Percentiles rank a stretch among this genome's conserved stretches.
Evolutionary conservation across 768 basidiomycete species (phyloP).

Genomic region (Pisolithus marmoratus): DNA sequence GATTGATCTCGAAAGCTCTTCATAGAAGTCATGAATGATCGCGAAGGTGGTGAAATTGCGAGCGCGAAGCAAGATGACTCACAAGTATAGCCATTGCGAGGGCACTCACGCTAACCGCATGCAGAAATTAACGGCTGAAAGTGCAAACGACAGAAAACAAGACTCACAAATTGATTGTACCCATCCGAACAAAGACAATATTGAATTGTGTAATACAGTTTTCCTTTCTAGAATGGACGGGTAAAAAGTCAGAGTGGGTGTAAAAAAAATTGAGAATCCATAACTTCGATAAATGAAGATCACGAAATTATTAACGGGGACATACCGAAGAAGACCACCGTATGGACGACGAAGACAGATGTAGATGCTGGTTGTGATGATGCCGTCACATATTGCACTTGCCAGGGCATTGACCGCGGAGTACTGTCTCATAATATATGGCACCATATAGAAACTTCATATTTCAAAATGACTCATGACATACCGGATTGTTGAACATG

Average conservation of each 20-base stretch:
- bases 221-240: not conserved
- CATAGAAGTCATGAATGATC: not conserved
- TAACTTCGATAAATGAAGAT: not conserved
- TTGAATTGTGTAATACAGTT: conserved; percentile 12
- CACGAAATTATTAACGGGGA: not conserved
- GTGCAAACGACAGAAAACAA: not conserved
- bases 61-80: not conserved
- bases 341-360: conserved; percentile 12
- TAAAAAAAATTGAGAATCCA: too few relatives aligned
- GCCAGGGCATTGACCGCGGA: conserved; percentile 5
- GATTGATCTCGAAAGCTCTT: conserved; percentile 12
- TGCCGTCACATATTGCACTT: conserved; percentile 15
- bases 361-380: conserved; percentile 13
- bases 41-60: not conserved
- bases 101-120: conserved; percentile 6
- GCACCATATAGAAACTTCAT: not conserved
- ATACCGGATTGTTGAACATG: not conserved
- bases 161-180: conserved; percentile 14
- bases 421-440: conserved; percentile 1
- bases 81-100: conserved; percentile 9
- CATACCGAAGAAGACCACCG: conserved; percentile 9
- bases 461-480: not conserved
- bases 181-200: conserved; percentile 14
- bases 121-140: not conserved
- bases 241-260: not conserved